These are phyloP conservation scores for Neofusicoccum parvum DNA, from an alignment of 2,329 filamentous ascomycete species.

Conservation along the genomic window DNA sequence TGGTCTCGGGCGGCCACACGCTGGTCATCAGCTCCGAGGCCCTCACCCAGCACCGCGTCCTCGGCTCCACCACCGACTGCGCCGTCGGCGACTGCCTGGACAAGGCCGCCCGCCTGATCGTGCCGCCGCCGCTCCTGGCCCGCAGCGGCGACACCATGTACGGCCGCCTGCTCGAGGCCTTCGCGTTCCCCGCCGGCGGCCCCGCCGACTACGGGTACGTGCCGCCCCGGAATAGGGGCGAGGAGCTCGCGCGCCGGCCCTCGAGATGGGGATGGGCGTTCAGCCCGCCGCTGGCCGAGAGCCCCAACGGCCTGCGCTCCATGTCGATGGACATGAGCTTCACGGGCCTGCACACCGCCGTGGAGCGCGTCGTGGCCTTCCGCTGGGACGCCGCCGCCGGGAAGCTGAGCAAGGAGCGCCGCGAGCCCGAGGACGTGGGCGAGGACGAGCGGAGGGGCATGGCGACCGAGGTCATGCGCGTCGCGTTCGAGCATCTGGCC, in stretches of 20 bases:
- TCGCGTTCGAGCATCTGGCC: constrained; percentile 85
- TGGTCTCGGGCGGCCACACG: constrained; percentile 92
- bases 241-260: constrained; percentile 53
- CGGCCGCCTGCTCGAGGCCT: constrained; percentile 75
- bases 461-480: constrained; percentile 73
- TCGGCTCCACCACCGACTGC: constrained; percentile 75
- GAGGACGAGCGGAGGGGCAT: constrained; percentile 67
- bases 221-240: constrained; percentile 61
- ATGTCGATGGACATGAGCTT: constrained; percentile 55
- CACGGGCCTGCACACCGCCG: constrained; percentile 67
- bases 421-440: constrained; percentile 46
- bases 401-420: constrained; percentile 33
- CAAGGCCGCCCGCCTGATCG: constrained; percentile 76
- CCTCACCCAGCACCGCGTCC: constrained; percentile 69
- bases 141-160: constrained; percentile 70
- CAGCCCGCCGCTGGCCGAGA: constrained; percentile 65
- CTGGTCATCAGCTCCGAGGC: constrained; percentile 75
- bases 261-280: constrained; percentile 68
- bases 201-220: constrained; percentile 52
- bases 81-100: constrained; percentile 91
- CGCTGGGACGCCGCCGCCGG: constrained; percentile 34
- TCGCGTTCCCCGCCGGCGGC: constrained; percentile 66
- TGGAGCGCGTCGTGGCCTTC: constrained; percentile 59
- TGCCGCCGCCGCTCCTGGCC: constrained; percentile 64
- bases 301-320: constrained; percentile 35